Evolutionary conservation across 441 rosid genomes (phyloP), one percentile per base, ranked within the genome.

Genomic region (Theobroma grandiflorum): DNA sequence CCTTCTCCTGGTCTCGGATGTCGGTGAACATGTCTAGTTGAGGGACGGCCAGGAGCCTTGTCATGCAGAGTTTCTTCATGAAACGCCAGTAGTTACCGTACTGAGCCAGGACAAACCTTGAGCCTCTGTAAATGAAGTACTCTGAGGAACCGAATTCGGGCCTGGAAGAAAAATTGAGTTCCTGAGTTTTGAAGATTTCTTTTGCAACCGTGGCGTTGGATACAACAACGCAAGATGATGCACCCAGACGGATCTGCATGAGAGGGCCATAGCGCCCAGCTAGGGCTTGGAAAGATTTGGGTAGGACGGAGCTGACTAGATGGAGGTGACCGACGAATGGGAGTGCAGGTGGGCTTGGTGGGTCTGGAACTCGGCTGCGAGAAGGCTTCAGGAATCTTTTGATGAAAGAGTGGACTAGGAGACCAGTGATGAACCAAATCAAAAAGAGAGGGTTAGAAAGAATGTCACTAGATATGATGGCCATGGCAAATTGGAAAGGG

Each of bases 301-400:
- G 92, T 9, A 91, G 80, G 77, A 86, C 88, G 31, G 86, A 70
- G 80, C 89, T 83, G 8, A 93, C 65, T 16, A 91, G 89, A 74
- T 91, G 97, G 82, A 90, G 89, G 85, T 94, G 98, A 67, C 96
- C 96, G 43, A 91, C 86, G 80, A 94, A 47, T 38, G 98, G 95
- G 31, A 91, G 86, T 11, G 94, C 79, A 3, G 85, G 82, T 2
- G 97, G 98, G 87, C 91, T 87, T 3, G 89, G 93, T 38, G 20
- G 69, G 65, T 64, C 72, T 43, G 82, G 64, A 50, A 6, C 42
- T 26, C 7, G 69, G 14, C 69, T 63, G 6, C 14, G 61, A 59
- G 52, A 40, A 33, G 52, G 38, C 61, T 66, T 86, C 1, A 75
- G 50, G 69, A 76, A 68, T 57, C 69, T 10, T 80, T 85, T 87